Evolutionary conservation across 805 yeast species (phyloP), one percentile per base, ranked within the genome.

Genomic region (Suhomyces vadensis): DNA sequence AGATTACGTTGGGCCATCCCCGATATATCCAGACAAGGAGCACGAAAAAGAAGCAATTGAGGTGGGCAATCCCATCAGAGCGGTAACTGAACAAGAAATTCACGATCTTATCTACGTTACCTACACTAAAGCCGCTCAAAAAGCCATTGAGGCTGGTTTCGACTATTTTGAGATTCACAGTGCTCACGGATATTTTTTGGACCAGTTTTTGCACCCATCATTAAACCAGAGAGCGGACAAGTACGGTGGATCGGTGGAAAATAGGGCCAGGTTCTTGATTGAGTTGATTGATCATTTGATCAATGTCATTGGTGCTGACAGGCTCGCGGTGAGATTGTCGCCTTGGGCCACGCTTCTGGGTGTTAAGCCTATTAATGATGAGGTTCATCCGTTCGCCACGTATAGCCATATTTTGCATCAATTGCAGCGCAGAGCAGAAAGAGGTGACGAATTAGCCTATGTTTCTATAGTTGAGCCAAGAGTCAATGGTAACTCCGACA

Each of bases 221-320:
- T 55, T 63, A 24, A 70, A 72, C 49, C 20, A 54, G 16, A 57
- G 75, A 49, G 59, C 66, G 39, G 60, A 64, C 41, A 45, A 56
- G 35, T 65, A 65, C 48, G 71, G 71, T 29, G 69, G 71, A 1
- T 50, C 60, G 2, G 54, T 71, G 40, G 75, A 69, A 42, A 70
- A 70, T 41, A 58, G 77, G 49, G 57, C 61, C 21, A 57, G 65
- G 42, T 61, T 70, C 33, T 53, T 57, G 2, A 47, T 71, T 37
- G 69, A 60, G 40, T 31, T 68, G 9, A 37, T 64, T 17, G 83
- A 79, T 51, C 74, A 76, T 3, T 52, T 79, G 27, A 64, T 66
- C 21, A 75, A 63, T 4, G 79, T 76, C 2, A 60, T 82, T 48
- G 88, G 87, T 38, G 70, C 77, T 16, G 69, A 69, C 3, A 71